Evolutionary conservation across 495 filamentous ascomycete genomes (phyloP), one percentile per base, ranked within the genome.

Genomic region (Aspergillus panamensis): DNA sequence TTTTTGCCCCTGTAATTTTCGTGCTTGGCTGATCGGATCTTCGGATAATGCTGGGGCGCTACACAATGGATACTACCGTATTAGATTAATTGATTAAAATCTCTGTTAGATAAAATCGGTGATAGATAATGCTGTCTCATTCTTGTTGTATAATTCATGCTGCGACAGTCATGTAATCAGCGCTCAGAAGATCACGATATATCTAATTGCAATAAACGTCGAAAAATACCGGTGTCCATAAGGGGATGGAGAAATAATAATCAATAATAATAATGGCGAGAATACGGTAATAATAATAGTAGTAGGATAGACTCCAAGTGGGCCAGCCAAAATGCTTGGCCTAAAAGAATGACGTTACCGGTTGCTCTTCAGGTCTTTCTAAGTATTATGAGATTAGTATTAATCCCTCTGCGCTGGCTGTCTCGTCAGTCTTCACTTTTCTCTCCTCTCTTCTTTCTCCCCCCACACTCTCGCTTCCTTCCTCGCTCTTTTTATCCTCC

Each of bases 21-120:
- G 2, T 21, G 25, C 25, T 25, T 5, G 25, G 5, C 25, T 8
- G 30, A 49, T 47, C 53, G 43, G 53, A 56, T 56, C 32, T 56
- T 49, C 53, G 44, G 53, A 37, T 49, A 12, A 10, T 7, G 13
- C 20, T 30, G 42, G 35, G 35, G 14, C 9, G 8, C 35, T 3
- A 39, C 35, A 0, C 8, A 12, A 8, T 39, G 10, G 35, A 39
- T 10, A n/a, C n/a, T n/a, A n/a, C n/a, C n/a, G n/a, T n/a, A n/a
- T n/a, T n/a, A n/a, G n/a, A n/a, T n/a, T n/a, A n/a, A n/a, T n/a
- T n/a, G 25, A 25, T 25, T 25, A 2, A 2, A 25, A 5, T 25
- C 2, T 25, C 25, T 25, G 25, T 25, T 25, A 25, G 5, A 25
- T 25, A 2, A 25, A 25, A 25, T 25, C 2, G 25, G 25, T 25